Evolutionary conservation across 352 stramenopile genomes (phyloP).

Genomic region (Blastocystis sp.): DNA sequence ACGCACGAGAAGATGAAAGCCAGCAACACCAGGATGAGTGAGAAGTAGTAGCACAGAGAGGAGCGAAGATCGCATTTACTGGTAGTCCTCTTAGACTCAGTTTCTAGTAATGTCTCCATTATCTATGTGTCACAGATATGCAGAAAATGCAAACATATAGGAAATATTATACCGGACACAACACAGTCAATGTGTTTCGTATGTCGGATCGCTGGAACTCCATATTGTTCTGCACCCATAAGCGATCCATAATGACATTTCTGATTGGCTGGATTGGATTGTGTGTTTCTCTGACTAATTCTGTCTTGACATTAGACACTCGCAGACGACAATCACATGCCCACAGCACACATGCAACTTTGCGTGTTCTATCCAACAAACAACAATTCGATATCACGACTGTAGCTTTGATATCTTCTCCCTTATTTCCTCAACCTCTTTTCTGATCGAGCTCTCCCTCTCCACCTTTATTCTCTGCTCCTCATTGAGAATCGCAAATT

Average conservation of each 20-base stretch:
- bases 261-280: background rate
- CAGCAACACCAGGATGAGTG: background rate
- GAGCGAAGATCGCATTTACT: background rate
- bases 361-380: background rate
- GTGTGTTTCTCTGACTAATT: background rate
- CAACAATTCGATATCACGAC: background rate
- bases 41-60: constrained; percentile 24
- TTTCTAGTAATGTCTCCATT: constrained; percentile 16
- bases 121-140: background rate
- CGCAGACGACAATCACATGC: background rate
- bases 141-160: background rate
- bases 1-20: background rate
- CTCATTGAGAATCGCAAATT: background rate
- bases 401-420: background rate
- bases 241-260: background rate
- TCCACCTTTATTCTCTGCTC: background rate
- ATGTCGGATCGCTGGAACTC: background rate
- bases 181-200: background rate
- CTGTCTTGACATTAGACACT: background rate
- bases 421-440: background rate
- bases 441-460: background rate
- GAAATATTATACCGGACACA: background rate
- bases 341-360: background rate
- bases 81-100: background rate
- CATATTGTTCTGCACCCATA: background rate